phyloP scores from a whole-genome alignment of 108 stramenopile genomes.

The Schizochytrium sp. region DNA sequence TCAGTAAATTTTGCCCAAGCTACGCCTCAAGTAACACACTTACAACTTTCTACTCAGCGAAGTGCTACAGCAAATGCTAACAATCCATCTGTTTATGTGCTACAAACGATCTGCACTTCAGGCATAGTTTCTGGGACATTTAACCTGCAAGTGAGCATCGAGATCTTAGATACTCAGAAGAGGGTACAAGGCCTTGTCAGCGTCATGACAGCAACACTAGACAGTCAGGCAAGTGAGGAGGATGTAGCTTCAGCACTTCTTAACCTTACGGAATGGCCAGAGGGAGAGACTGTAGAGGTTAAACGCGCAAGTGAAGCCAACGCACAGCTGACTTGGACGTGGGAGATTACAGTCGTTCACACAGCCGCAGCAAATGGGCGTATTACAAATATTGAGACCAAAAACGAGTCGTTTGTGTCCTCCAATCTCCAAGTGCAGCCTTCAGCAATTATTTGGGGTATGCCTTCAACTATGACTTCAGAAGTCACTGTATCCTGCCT shows the following conservation, averaged over 20 bases:
- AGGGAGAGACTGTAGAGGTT: background rate
- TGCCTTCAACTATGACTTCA: background rate
- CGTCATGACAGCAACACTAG: background rate
- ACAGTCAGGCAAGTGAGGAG: background rate
- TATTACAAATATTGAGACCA: background rate
- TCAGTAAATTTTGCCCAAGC: background rate
- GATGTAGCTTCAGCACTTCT: background rate
- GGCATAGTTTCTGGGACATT: background rate
- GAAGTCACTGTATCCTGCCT: background rate
- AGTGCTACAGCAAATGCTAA: background rate
- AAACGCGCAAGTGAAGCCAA: background rate
- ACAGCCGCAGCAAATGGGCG: background rate
- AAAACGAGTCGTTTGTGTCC: background rate
- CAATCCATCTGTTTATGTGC: background rate
- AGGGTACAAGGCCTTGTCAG: background rate
- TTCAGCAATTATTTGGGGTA: background rate
- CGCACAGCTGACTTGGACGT: slow-evolving; percentile 2
- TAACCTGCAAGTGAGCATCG: background rate
- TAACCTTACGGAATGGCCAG: background rate
- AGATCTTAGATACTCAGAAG: background rate
- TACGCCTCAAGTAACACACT: background rate
- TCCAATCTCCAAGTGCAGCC: background rate
- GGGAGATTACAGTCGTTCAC: slow-evolving; percentile 30
- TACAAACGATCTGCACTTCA: background rate
- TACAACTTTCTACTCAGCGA: background rate